A percentile compares a stretch with the other conserved stretches of the same genome.
Evolutionary conservation across 345 rosid genomes (phyloP).

Genomic region (Arabis hirsuta): DNA sequence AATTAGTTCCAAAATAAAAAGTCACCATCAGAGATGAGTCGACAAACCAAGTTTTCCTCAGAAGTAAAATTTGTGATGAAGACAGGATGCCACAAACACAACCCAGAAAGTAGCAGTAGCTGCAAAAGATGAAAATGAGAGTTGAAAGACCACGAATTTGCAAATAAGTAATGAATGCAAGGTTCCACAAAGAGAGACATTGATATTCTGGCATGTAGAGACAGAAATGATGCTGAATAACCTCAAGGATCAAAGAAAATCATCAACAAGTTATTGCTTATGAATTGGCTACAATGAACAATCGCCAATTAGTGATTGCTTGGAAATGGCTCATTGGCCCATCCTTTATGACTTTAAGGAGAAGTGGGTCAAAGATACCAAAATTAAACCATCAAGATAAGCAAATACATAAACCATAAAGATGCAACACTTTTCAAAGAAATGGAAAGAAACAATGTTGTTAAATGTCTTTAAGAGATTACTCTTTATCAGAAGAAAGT

Average conservation of each 20-base stretch:
- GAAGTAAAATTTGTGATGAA: neutral
- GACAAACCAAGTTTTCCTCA: slow-evolving; percentile 29
- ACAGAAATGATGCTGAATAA: slow-evolving; percentile 10
- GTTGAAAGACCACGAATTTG: neutral
- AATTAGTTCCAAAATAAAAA: neutral
- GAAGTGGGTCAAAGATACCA: neutral
- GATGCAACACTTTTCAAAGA: slow-evolving; percentile 9
- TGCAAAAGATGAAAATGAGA: slow-evolving; percentile 22
- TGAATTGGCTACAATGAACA: neutral
- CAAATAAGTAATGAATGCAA: slow-evolving; percentile 17
- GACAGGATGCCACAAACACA: slow-evolving; percentile 3
- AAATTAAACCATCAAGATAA: neutral
- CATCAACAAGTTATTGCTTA: neutral
- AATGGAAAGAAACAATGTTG: neutral
- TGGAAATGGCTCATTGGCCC: neutral
- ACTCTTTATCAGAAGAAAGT: neutral
- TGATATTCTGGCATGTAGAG: neutral
- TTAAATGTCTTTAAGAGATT: neutral
- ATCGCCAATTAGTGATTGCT: too few relatives aligned
- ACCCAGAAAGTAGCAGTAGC: slow-evolving; percentile 28
- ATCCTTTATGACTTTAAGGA: neutral
- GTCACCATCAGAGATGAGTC: slow-evolving; percentile 6
- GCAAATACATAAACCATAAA: neutral
- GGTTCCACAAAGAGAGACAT: neutral
- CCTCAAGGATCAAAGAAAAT: neutral